Conservation (phyloP, 2,329 filamentous ascomycete genomes). For the Septoria linicola region DNA sequence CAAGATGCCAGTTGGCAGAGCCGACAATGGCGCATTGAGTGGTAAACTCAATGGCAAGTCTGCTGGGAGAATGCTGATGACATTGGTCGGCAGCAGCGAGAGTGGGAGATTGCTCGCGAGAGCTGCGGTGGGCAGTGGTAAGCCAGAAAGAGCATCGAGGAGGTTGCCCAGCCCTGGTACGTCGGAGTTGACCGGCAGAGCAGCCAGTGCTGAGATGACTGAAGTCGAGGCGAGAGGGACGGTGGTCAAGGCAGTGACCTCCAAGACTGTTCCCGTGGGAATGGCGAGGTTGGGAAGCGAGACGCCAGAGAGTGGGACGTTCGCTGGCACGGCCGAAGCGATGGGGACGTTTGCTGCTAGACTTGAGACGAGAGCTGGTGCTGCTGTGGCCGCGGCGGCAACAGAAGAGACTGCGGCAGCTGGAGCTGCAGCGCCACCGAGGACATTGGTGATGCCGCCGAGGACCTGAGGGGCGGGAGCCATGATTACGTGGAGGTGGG, state of each 20-base stretch:
- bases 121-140: constrained; percentile 8
- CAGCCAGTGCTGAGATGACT: constrained; percentile 11
- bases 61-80: constrained; percentile 7
- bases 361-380: not conserved
- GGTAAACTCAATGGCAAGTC: constrained; percentile 12
- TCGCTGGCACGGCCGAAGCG: not conserved
- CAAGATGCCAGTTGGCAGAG: constrained; percentile 9
- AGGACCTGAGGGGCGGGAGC: constrained; percentile 5
- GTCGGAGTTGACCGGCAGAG: constrained; percentile 13
- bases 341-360: not conserved
- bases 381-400: not conserved
- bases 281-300: constrained; percentile 8
- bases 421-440: not conserved
- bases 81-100: constrained; percentile 4
- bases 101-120: constrained; percentile 10
- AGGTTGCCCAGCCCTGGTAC: constrained; percentile 4
- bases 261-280: constrained; percentile 9
- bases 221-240: constrained; percentile 15
- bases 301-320: not conserved
- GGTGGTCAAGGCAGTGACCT: constrained; percentile 3
- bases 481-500: constrained; percentile 8
- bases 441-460: not conserved
- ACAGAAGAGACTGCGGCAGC: not conserved
- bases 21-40: constrained; percentile 12
- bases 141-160: constrained; percentile 1